phyloP scores from a whole-genome alignment of 108 stramenopile genomes.

The Pseudonitzschia delicatissima region DNA sequence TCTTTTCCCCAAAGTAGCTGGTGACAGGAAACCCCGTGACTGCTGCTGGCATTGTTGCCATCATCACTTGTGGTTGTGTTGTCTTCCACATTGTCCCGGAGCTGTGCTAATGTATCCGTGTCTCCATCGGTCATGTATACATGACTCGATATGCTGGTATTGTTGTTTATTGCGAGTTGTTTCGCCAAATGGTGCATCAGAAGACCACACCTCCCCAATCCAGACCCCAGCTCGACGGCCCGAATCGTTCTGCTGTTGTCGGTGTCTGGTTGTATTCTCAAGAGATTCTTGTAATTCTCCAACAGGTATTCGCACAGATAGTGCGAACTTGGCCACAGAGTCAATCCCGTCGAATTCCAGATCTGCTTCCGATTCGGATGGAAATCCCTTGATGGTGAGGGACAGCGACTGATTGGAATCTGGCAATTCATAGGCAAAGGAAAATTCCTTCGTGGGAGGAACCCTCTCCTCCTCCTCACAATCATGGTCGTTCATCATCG shows the following conservation, averaged over 20 bases:
- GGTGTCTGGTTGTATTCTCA: background rate
- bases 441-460: constrained; percentile 19
- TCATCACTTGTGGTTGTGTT: constrained; percentile 16
- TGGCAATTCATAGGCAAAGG: constrained; percentile 7
- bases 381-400: constrained; percentile 39
- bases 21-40: constrained; percentile 13
- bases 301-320: constrained; percentile 59
- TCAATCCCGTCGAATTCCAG: constrained; percentile 70
- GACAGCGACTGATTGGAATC: constrained; percentile 13
- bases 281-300: constrained; percentile 13
- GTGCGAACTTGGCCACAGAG: constrained; percentile 60
- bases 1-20: constrained; percentile 31
- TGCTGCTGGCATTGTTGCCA: background rate
- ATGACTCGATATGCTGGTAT: background rate
- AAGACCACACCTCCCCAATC: constrained; percentile 68
- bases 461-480: constrained; percentile 38
- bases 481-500: constrained; percentile 31
- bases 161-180: background rate
- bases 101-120: constrained; percentile 43
- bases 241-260: background rate
- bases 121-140: constrained; percentile 67
- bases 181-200: constrained; percentile 37
- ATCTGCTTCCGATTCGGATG: constrained; percentile 55
- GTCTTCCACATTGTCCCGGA: constrained; percentile 47
- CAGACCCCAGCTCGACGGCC: constrained; percentile 60